Evolutionary conservation across 2,329 filamentous ascomycete species (phyloP).

Genomic region (Alternaria longipes): DNA sequence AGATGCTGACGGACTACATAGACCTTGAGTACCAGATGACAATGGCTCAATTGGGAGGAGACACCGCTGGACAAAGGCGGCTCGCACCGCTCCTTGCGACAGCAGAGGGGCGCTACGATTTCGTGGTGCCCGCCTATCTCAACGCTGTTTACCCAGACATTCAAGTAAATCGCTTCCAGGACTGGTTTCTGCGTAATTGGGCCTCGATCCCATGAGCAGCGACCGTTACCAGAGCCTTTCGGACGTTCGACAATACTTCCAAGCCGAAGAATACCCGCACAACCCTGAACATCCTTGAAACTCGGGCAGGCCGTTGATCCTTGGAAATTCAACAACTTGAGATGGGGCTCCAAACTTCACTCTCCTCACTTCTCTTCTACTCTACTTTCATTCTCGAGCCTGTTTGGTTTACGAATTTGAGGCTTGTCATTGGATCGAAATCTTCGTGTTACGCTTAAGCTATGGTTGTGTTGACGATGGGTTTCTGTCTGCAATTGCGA

Average conservation of each 20-base stretch:
- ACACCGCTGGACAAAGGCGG: slow-evolving; percentile 50
- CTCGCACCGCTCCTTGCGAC: slow-evolving; percentile 72
- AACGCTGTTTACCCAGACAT: slow-evolving; percentile 59
- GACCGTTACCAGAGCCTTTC: neutral
- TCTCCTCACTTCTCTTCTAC: neutral
- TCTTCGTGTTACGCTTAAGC: neutral
- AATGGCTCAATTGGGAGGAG: slow-evolving; percentile 45
- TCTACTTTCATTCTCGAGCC: neutral
- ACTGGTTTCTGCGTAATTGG: slow-evolving; percentile 53
- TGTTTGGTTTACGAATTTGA: neutral
- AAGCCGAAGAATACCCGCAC: neutral
- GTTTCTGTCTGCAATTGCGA: neutral
- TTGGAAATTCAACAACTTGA: neutral
- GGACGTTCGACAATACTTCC: neutral
- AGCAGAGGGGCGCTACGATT: slow-evolving; percentile 73
- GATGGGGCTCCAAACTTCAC: neutral
- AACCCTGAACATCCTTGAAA: neutral
- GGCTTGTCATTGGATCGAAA: neutral
- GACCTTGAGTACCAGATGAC: slow-evolving; percentile 61
- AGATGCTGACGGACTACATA: slow-evolving; percentile 8
- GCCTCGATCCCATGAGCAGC: slow-evolving; percentile 41
- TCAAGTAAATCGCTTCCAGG: slow-evolving; percentile 45
- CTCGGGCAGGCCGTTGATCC: neutral
- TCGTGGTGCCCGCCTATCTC: slow-evolving; percentile 65
- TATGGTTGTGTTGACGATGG: neutral